These are phyloP conservation scores for Hypoxylon sp. DNA, from an alignment of 2,329 filamentous ascomycete species.

Conservation along the genomic window DNA sequence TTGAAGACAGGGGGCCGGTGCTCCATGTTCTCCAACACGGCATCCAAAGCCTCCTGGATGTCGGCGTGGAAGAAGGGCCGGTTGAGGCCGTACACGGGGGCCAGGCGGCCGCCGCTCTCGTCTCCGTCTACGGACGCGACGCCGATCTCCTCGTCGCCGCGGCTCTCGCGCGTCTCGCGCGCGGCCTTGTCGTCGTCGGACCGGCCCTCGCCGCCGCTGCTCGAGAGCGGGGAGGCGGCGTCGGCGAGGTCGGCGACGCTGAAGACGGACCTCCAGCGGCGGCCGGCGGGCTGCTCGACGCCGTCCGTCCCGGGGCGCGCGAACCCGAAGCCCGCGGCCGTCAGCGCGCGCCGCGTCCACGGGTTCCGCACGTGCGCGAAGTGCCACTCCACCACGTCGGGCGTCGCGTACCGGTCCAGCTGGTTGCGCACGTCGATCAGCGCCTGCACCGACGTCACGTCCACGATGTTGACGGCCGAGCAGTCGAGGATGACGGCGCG, in stretches of 20 bases:
- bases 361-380: slow-evolving; percentile 65
- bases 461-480: slow-evolving; percentile 65
- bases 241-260: slow-evolving; percentile 43
- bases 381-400: slow-evolving; percentile 61
- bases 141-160: slow-evolving; percentile 38
- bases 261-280: slow-evolving; percentile 44
- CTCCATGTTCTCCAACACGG: slow-evolving; percentile 59
- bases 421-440: slow-evolving; percentile 66
- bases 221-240: slow-evolving; percentile 31
- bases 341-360: slow-evolving; percentile 68
- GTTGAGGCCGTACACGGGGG: slow-evolving; percentile 59
- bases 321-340: slow-evolving; percentile 65
- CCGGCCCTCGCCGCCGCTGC: slow-evolving; percentile 7
- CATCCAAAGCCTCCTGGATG: slow-evolving; percentile 52
- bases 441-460: slow-evolving; percentile 66
- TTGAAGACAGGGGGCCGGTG: slow-evolving; percentile 21
- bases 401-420: slow-evolving; percentile 63
- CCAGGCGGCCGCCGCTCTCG: slow-evolving; percentile 23
- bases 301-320: slow-evolving; percentile 32
- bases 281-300: slow-evolving; percentile 18
- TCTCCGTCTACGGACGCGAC: slow-evolving; percentile 30
- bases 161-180: slow-evolving; percentile 33
- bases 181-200: slow-evolving; percentile 23
- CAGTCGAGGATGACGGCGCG: slow-evolving; percentile 68
- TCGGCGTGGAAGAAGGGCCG: slow-evolving; percentile 66